These are phyloP conservation scores for Pichia eremophila DNA, from an alignment of 805 yeast species.

Conservation along the genomic window DNA sequence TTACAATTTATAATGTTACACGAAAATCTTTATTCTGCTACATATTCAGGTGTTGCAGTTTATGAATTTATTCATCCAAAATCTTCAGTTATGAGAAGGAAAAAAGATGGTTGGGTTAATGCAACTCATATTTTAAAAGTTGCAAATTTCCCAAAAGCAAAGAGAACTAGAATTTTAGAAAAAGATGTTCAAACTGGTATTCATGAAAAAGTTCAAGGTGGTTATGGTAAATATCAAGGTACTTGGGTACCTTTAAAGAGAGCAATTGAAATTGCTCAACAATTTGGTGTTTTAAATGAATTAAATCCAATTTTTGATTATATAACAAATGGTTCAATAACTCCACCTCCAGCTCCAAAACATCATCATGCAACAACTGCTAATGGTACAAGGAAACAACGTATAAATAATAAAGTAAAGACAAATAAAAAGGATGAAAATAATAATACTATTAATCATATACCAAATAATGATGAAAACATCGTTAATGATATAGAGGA, in stretches of 20 bases:
- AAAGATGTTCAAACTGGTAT: constrained; percentile 83
- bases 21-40: constrained; percentile 52
- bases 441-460: no score
- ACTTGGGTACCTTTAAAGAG: constrained; percentile 88
- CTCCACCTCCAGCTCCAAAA: constrained; percentile 56
- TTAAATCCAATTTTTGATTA: constrained; percentile 62
- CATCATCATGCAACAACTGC: constrained; percentile 55
- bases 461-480: background rate
- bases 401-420: constrained; percentile 1
- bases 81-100: constrained; percentile 71
- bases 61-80: constrained; percentile 63
- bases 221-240: constrained; percentile 94
- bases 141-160: constrained; percentile 90
- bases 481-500: background rate
- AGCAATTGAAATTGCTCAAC: constrained; percentile 59
- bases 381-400: constrained; percentile 23
- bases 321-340: constrained; percentile 37
- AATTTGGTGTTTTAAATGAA: constrained; percentile 52
- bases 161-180: constrained; percentile 83
- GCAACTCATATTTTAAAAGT: constrained; percentile 93
- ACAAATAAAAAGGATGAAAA: background rate
- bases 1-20: background rate
- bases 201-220: constrained; percentile 95
- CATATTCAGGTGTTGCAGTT: constrained; percentile 75
- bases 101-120: constrained; percentile 75